Conservation (phyloP, 495 filamentous ascomycete genomes). For the Trichoderma gamsii region DNA sequence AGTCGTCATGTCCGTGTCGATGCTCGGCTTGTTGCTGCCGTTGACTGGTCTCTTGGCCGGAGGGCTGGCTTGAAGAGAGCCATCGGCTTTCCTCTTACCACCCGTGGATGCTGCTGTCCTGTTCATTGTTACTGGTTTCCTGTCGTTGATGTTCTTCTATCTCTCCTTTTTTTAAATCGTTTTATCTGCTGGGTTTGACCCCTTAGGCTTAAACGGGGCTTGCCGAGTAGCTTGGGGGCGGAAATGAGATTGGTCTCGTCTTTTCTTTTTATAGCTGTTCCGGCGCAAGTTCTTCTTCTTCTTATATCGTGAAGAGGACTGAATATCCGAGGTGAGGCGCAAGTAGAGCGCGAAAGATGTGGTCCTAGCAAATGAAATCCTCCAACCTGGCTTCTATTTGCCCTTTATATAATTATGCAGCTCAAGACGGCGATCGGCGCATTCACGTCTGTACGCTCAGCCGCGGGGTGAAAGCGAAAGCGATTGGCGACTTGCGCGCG, state of each 20-base stretch:
- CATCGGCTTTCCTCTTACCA: slow-evolving; percentile 44
- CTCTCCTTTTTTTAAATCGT: not conserved
- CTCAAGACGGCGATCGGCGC: not conserved
- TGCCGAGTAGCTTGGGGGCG: not conserved
- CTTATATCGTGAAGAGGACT: too few relatives aligned
- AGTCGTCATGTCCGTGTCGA: slow-evolving; percentile 21
- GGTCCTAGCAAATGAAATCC: not conserved
- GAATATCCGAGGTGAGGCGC: not conserved
- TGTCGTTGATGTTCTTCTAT: not conserved
- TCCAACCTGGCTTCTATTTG: not conserved
- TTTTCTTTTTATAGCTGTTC: not conserved
- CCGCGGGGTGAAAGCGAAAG: not conserved
- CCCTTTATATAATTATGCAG: not conserved
- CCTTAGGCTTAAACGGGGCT: not conserved
- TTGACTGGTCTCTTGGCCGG: slow-evolving; percentile 43
- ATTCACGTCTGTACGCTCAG: not conserved
- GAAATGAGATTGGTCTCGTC: not conserved
- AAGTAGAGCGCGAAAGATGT: not conserved
- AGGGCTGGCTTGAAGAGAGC: slow-evolving; percentile 33
- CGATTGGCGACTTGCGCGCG: not conserved
- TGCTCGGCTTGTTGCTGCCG: slow-evolving; percentile 44
- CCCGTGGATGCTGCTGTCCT: slow-evolving; percentile 32
- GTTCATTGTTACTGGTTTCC: slow-evolving; percentile 29
- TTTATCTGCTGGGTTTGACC: not conserved
- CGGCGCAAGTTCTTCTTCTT: too few relatives aligned